Evolutionary conservation across 73 alveolate species (phyloP).

Genomic region (Loxodes magnus): DNA sequence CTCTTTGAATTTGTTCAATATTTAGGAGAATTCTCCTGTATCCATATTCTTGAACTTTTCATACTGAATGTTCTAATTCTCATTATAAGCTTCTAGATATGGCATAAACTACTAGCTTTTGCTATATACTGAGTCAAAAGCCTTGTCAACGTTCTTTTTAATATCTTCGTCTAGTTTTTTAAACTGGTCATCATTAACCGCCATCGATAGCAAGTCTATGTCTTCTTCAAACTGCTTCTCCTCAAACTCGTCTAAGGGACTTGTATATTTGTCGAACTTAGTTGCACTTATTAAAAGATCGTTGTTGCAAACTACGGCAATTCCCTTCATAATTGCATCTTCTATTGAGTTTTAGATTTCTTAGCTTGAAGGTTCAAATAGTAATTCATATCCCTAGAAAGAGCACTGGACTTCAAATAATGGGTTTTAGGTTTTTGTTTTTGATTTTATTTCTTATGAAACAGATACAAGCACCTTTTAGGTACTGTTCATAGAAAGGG

Average conservation of each 20-base stretch:
- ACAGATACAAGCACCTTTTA: constrained; percentile 19
- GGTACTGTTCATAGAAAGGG: constrained; percentile 17
- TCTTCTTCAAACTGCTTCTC: constrained; percentile 42
- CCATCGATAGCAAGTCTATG: constrained; percentile 44
- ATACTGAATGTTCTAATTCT: constrained; percentile 31
- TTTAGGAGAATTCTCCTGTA: constrained; percentile 41
- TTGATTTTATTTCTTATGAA: constrained; percentile 8
- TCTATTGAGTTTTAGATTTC: constrained; percentile 42
- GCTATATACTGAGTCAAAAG: constrained; percentile 37
- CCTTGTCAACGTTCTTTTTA: constrained; percentile 31
- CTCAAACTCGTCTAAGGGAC: constrained; percentile 31
- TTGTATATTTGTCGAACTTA: constrained; percentile 41
- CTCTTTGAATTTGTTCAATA: constrained; percentile 25
- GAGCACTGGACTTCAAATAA: constrained; percentile 25
- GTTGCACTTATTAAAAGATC: constrained; percentile 41
- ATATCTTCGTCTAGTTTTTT: constrained; percentile 31
- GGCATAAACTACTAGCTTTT: constrained; percentile 25
- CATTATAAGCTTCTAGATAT: constrained; percentile 40
- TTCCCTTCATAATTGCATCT: constrained; percentile 40
- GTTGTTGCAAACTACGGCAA: constrained; percentile 25
- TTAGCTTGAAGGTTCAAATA: constrained; percentile 20
- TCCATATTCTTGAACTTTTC: constrained; percentile 41
- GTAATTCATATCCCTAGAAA: constrained; percentile 12
- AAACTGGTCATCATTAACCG: constrained; percentile 38
- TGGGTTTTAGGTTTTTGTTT: constrained; percentile 29